Conservation (phyloP, 768 basidiomycete species). For the Boletus sp. region DNA sequence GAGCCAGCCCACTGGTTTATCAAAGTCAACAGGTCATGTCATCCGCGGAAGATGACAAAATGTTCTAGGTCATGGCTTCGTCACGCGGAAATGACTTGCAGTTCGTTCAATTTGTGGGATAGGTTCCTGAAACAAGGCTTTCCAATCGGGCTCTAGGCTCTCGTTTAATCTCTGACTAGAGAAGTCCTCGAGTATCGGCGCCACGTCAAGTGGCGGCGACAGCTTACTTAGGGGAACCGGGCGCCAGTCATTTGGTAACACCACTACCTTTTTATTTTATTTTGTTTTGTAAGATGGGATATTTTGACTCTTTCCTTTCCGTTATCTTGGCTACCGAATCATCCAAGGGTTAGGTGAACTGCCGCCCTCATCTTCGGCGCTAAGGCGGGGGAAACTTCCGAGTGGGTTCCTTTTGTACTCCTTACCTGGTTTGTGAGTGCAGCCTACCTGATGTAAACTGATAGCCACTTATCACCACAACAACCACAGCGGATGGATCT, state of each 20-base stretch:
- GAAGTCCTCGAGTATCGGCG: not conserved
- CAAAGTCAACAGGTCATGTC: conserved; percentile 2
- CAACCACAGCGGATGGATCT: not conserved
- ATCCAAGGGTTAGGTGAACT: not conserved
- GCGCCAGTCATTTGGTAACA: not conserved
- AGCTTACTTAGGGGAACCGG: not conserved
- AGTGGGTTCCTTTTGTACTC: not conserved
- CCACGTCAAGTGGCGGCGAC: not conserved
- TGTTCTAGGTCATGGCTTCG: conserved; percentile 1
- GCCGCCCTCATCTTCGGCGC: not conserved
- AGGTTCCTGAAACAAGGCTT: not conserved
- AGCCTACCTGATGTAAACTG: not conserved
- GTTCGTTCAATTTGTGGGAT: not conserved
- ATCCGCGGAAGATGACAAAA: conserved; percentile 2
- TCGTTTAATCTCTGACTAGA: not conserved
- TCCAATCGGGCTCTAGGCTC: not conserved
- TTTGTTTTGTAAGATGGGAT: not conserved
- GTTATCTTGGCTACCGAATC: not conserved
- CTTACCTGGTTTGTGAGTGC: not conserved
- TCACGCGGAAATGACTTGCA: conserved; percentile 9
- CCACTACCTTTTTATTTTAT: not conserved
- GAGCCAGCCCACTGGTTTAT: not conserved
- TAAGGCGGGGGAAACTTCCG: not conserved
- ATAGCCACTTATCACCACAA: conserved; percentile 1
- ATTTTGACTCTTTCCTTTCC: not conserved